Conservation (phyloP, 257 asterid genomes). For the Salvia hispanica region DNA sequence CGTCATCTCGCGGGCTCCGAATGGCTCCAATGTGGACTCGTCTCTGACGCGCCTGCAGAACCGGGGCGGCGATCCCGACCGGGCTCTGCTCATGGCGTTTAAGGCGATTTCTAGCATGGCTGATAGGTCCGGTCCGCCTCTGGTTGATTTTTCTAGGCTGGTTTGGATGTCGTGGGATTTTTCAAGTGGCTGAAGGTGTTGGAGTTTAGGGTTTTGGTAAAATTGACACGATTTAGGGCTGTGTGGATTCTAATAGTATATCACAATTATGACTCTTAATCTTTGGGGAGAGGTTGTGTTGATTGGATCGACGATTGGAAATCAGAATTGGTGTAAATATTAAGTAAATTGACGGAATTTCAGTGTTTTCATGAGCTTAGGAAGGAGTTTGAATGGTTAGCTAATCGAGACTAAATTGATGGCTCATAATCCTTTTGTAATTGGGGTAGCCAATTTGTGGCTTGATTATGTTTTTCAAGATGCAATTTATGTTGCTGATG, state of each 20-base stretch:
- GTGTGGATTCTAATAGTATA: slow-evolving; percentile 8
- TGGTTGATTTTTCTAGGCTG: not conserved
- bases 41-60: slow-evolving; percentile 80
- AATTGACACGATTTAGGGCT: not conserved
- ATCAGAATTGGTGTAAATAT: not conserved
- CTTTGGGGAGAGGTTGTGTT: not conserved
- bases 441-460: no score
- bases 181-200: slow-evolving; percentile 18
- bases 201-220: slow-evolving; percentile 23
- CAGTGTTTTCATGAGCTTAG: not conserved
- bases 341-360: not conserved
- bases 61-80: slow-evolving; percentile 91
- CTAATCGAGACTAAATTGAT: no score
- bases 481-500: no score
- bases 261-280: not conserved
- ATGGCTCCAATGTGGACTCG: slow-evolving; percentile 60
- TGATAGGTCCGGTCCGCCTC: slow-evolving; percentile 72
- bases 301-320: slow-evolving; percentile 3
- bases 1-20: slow-evolving; percentile 66
- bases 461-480: no score
- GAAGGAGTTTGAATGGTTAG: no score
- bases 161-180: not conserved
- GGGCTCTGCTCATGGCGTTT: slow-evolving; percentile 77
- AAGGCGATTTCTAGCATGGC: slow-evolving; percentile 87
- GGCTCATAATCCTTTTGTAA: no score